A percentile compares a stretch with the other conserved stretches of the same genome.
Conservation (phyloP, 2,329 filamentous ascomycete species). For the Didymella pinodella region DNA sequence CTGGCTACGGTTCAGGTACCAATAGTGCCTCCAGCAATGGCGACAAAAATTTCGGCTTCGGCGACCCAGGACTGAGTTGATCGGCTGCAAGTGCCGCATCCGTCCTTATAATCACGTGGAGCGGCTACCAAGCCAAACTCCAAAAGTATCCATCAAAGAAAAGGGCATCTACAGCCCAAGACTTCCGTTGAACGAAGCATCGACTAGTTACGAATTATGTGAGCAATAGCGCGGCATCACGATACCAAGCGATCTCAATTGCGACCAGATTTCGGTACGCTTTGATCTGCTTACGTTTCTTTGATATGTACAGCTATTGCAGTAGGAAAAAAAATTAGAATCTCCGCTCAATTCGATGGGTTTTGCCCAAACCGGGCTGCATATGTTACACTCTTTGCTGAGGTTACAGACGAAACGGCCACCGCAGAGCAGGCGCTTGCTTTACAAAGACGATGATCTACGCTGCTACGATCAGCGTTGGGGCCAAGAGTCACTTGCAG, state of each 20-base stretch:
- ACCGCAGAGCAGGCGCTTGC: not conserved
- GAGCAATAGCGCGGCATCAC: conserved; percentile 15
- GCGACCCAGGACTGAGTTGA: conserved; percentile 47
- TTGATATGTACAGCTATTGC: conserved; percentile 10
- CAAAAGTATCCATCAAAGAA: not conserved
- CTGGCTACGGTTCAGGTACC: conserved; percentile 46
- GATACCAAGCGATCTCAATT: conserved; percentile 27
- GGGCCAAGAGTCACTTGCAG: conserved; percentile 1
- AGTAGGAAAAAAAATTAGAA: conserved; percentile 27
- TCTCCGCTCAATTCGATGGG: conserved; percentile 9
- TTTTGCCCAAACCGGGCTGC: not conserved
- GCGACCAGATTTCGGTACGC: conserved; percentile 29
- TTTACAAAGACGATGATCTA: not conserved
- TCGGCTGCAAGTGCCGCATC: not conserved
- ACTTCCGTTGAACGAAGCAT: conserved; percentile 15
- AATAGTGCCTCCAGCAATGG: conserved; percentile 42
- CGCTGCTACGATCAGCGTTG: not conserved
- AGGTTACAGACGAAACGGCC: not conserved
- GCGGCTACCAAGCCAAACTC: not conserved
- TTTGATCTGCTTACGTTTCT: conserved; percentile 25
- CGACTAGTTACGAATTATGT: conserved; percentile 21
- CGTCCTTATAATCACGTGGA: not conserved
- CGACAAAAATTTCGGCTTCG: conserved; percentile 47
- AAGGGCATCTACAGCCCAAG: not conserved
- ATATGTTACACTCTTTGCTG: not conserved